phyloP scores from a whole-genome alignment of 2,329 filamentous ascomycete species.

The Pseudophaeomoniella oleicola region DNA sequence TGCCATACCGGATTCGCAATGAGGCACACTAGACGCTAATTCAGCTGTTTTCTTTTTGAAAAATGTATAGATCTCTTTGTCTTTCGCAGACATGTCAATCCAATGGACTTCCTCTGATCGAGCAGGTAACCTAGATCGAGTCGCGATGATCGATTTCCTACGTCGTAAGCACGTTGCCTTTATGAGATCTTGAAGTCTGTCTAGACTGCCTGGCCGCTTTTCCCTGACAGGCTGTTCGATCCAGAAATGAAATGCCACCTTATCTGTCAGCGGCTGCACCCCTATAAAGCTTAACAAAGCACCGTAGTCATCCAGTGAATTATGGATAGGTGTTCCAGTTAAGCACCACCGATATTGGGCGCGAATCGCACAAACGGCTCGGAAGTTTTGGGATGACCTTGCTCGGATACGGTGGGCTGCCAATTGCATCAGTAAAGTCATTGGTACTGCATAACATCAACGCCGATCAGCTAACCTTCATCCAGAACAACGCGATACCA shows the following conservation, averaged over 20 bases:
- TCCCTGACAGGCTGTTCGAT: constrained; percentile 12
- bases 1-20: too few species aligned
- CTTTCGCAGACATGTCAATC: neutral
- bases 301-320: constrained; percentile 25
- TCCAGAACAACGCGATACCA: constrained; percentile 25
- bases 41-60: constrained; percentile 29
- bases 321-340: constrained; percentile 28
- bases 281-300: constrained; percentile 20
- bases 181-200: constrained; percentile 13
- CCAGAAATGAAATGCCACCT: constrained; percentile 10
- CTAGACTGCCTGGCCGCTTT: constrained; percentile 6
- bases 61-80: constrained; percentile 25
- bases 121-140: neutral
- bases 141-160: constrained; percentile 10
- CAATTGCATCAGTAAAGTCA: constrained; percentile 3
- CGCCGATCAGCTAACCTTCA: constrained; percentile 17
- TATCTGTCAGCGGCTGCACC: constrained; percentile 11
- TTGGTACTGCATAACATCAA: neutral
- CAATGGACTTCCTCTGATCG: constrained; percentile 1
- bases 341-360: constrained; percentile 23
- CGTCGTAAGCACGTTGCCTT: constrained; percentile 17
- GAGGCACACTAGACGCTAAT: neutral
- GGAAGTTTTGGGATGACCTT: constrained; percentile 16
- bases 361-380: constrained; percentile 13
- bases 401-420: constrained; percentile 25